Evolutionary conservation across 2,329 filamentous ascomycete genomes (phyloP), one percentile per base, ranked within the genome.

Genomic region (Penicillium sp.): DNA sequence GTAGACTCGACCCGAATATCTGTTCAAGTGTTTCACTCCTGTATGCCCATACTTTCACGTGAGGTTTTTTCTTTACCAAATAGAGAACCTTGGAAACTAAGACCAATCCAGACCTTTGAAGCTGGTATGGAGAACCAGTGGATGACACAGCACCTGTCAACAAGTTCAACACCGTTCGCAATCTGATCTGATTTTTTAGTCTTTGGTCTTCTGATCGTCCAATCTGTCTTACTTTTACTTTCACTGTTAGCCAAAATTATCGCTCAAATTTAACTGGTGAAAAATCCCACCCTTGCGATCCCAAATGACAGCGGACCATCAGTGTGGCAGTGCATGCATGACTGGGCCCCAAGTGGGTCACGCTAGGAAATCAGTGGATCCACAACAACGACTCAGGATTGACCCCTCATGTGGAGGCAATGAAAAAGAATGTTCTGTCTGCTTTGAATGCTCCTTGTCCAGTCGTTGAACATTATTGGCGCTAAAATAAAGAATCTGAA

Each of bases 241-340:
- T 44, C n/a, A 18, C 12, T 26, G 9, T 11, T 15, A 29, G 7
- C 23, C 18, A n/a, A n/a, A 14, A 20, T 43, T n/a, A 31, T 25
- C 48, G 29, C 8, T 18, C 8, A 23, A 15, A n/a, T 25, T 35
- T 5, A 12, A 25, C 40, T 23, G 23, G 37, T 25, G 20, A 25
- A 44, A 18, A 45, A 33, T 11, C n/a, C 41, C 12, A 35, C 48
- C 41, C 49, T 43, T 49, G 51, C 53, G 53, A 57, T 51, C 23
- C 53, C 44, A 45, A 59, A 59, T 64, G 63, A 64, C 62, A 64
- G 60, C 63, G 60, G 62, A 59, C 59, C 61, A 55, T 37, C 58
- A 67, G 60, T 67, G 64, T 66, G 64, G 64, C 64, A 67, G 64
- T 67, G 64, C 64, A 66, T 66, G 64, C 64, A 65, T 45, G 61